Base-by-base conservation (phyloP, 2,329 filamentous ascomycete genomes). In the Apiospora aurea region DNA sequence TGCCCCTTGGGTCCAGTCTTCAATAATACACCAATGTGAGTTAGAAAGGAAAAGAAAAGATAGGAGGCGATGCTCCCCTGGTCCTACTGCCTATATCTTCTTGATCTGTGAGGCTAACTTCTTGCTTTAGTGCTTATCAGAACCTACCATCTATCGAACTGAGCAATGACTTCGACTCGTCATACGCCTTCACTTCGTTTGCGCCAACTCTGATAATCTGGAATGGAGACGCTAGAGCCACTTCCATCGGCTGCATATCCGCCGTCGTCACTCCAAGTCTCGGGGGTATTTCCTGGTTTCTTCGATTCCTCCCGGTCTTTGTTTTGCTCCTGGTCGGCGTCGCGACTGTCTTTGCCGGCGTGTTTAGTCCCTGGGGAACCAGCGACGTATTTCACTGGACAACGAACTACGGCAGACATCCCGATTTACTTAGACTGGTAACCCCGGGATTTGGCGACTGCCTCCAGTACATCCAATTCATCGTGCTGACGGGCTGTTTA, bases 381-480 rank as follows among this genome's bases (percentile, higher is more conserved):
- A 90, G 90, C 10, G 93, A 99, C 80, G 87, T 96, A 26, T 98
- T 98, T 81, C 92, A 94, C 76, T 99, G 96, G 95, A 95, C 94
- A n/a, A 97, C 94, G 79, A 99, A 99, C 80, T 98, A 97, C 80
- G 96, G 96, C 47, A 91, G 96, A 76, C 96, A 99, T 77, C 93
- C 94, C 73, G 96, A 99, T 83, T 86, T 98, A 75, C 86, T 99
- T 70, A 91, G 96, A 71, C 87, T 99, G 67, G 94, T 99, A 46
- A 99, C 96, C 0, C 96, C 96, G 6, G 96, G 96, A 0, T 98
- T 99, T 80, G 95, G 94, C 8, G 96, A 99, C 80, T 99, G 96
- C 79, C 87, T 99, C 71, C 95, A 98, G 82, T 98, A 99, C 81
- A 93, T 99, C 24, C 96, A 99, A 80, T 99, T 97, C 77, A 87